Conservation (phyloP, 83 land plant genomes). For the Thuja plicata region DNA sequence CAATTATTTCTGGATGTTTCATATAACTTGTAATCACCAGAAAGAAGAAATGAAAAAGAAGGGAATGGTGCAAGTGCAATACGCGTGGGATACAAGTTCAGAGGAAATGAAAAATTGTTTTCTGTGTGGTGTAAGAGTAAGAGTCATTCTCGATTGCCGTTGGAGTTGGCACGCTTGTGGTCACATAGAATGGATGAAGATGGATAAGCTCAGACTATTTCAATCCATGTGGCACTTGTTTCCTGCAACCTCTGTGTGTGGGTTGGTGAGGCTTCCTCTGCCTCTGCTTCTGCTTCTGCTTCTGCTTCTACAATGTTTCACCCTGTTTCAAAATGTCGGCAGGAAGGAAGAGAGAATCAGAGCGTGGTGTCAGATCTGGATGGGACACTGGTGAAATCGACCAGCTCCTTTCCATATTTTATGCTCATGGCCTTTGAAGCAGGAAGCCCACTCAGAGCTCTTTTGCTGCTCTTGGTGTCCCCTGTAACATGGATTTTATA, state of each 20-base stretch:
- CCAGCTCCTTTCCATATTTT: constrained; percentile 29
- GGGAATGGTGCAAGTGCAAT: too few species aligned
- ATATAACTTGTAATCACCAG: too few species aligned
- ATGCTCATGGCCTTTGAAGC: constrained; percentile 32
- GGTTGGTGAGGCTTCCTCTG: neutral
- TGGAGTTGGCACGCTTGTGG: constrained; percentile 3
- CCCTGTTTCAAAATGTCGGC: constrained; percentile 1
- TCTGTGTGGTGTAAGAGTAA: neutral
- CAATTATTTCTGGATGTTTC: too few species aligned
- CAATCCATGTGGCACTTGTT: neutral
- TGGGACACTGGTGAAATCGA: constrained; percentile 24
- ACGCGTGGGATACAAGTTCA: too few species aligned
- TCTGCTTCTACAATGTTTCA: neutral
- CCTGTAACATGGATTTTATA: neutral
- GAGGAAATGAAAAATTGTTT: neutral
- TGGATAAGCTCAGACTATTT: neutral
- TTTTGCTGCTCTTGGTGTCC: constrained; percentile 17
- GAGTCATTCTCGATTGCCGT: neutral
- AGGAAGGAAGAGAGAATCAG: constrained; percentile 5
- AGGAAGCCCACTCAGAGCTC: constrained; percentile 22
- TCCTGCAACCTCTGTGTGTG: too few species aligned
- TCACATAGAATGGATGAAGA: constrained; percentile 9
- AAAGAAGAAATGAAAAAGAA: too few species aligned
- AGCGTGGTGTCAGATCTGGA: constrained; percentile 29
- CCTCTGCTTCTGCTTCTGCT: too few species aligned